These are phyloP conservation scores for Lachancea lanzarotensis DNA, from an alignment of 805 yeast species.

Conservation along the genomic window DNA sequence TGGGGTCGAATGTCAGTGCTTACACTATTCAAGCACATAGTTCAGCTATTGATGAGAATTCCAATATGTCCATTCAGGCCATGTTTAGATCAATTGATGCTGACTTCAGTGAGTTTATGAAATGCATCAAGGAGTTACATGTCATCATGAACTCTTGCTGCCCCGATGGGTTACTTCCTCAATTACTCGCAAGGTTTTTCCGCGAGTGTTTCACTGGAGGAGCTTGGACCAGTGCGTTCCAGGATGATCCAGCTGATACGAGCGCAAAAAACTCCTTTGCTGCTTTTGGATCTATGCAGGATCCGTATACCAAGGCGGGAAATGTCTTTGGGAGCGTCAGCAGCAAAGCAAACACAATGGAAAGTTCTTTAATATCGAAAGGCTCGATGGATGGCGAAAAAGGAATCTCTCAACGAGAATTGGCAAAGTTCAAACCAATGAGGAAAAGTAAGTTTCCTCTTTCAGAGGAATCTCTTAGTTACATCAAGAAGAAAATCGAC, in stretches of 20 bases:
- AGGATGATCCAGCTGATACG: background rate
- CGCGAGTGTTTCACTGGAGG: slow-evolving; percentile 67
- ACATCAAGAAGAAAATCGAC: slow-evolving; percentile 17
- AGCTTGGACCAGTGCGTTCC: slow-evolving; percentile 64
- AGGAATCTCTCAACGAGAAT: background rate
- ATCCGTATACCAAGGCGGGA: background rate
- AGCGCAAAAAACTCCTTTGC: background rate
- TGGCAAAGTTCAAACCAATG: background rate
- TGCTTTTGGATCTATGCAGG: slow-evolving; percentile 1
- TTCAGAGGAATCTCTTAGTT: slow-evolving; percentile 22
- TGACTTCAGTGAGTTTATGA: slow-evolving; percentile 28
- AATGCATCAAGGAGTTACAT: slow-evolving; percentile 27
- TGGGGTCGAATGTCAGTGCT: slow-evolving; percentile 4
- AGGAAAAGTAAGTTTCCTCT: slow-evolving; percentile 19
- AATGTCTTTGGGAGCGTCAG: slow-evolving; percentile 7
- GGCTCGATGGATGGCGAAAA: slow-evolving; percentile 3
- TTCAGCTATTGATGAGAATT: slow-evolving; percentile 8
- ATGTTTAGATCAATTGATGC: slow-evolving; percentile 18
- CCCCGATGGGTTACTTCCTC: slow-evolving; percentile 40
- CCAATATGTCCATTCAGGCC: slow-evolving; percentile 11
- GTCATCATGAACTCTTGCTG: slow-evolving; percentile 22
- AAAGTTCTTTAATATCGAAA: slow-evolving; percentile 2
- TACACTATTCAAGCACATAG: slow-evolving; percentile 8
- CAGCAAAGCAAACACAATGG: slow-evolving; percentile 8
- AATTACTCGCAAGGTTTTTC: slow-evolving; percentile 62